Evolutionary conservation across 148 eudicot species (phyloP).

Genomic region (Persicaria tinctoria): DNA sequence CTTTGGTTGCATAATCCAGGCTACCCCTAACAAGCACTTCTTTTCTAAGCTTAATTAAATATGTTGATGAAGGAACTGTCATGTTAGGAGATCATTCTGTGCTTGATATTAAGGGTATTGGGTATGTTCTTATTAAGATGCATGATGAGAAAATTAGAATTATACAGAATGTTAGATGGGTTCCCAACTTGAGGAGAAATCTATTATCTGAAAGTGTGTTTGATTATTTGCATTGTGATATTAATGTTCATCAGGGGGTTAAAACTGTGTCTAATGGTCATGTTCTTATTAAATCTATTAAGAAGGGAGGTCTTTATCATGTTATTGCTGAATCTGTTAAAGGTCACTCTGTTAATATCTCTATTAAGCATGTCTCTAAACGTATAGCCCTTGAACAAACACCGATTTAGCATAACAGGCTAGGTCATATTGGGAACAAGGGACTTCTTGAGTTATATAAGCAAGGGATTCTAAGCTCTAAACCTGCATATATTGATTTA

Average conservation of each 20-base stretch:
- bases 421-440: neutral
- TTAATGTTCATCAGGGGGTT: neutral
- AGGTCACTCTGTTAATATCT: neutral
- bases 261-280: neutral
- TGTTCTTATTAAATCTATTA: neutral
- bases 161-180: neutral
- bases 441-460: neutral
- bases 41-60: neutral
- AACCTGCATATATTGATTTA: neutral
- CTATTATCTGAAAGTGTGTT: neutral
- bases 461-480: neutral
- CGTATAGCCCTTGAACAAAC: neutral
- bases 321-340: neutral
- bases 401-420: neutral
- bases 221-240: neutral
- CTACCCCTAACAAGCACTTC: neutral
- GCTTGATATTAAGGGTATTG: neutral
- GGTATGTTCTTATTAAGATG: neutral
- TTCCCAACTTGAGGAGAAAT: neutral
- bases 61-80: neutral
- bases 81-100: neutral
- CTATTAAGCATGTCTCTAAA: neutral
- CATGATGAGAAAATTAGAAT: neutral
- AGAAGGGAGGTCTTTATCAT: neutral
- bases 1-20: neutral